Base-by-base conservation (phyloP, 148 eudicot genomes). In the Amaranthus hypochondriacus region DNA sequence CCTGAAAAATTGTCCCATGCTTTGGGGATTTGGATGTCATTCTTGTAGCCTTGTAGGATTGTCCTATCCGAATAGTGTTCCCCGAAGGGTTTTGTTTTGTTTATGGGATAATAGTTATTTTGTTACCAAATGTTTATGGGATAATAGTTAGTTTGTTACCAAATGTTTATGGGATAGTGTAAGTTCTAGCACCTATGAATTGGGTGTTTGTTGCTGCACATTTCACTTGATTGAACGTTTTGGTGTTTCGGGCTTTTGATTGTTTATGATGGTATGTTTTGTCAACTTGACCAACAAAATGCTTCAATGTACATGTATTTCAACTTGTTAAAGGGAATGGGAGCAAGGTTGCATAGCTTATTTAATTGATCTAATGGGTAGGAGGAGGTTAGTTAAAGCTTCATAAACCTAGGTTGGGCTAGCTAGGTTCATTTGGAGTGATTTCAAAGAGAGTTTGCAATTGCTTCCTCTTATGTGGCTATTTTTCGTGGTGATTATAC, bases 1-100 rank as follows among this genome's bases (percentile, higher is more conserved):
- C 63, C 5, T 53, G 69, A 53, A 60, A 58, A 69, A 43, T 62
- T 62, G 74, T n/a, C 39, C n/a, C 62, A n/a, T 68, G 49, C 62
- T 58, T 56, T 62, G 72, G 18, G 18, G 62, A 70, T 64, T 57
- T 50, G 18, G 10, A 59, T 66, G 56, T 2, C 65, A 77, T 62
- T 74, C n/a, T 44, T 47, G 69, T 65, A n/a, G 14, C 65, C n/a
- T 44, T 47, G 69, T 65, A n/a, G 14, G 5, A 67, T 15, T 50
- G 56, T 67, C 2, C 71, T 56, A 56, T 56, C 3, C 48, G 28
- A 4, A 21, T 56, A 48, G 56, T n/a, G 14, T 42, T 68, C 7
- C 7, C n/a, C 52, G 28, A 66, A 66, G 48, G 60, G 53, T 42
- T 56, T 62, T 61, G 59, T 55, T 59, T 68, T 50, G 52, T 56